Conservation (phyloP, 306 rosid species). For the Quercus agrifolia region DNA sequence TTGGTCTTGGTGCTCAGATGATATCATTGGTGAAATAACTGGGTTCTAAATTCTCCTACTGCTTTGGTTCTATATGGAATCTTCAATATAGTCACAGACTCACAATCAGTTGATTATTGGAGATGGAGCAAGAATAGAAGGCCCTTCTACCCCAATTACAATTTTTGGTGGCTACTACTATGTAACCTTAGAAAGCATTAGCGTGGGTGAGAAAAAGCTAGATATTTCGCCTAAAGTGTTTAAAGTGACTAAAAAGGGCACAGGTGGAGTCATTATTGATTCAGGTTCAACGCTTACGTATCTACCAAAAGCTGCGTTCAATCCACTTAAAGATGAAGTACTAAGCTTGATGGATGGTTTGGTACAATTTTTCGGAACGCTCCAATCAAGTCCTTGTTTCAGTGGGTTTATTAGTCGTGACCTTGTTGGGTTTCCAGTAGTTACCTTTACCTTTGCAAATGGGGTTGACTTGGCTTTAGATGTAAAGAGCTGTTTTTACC, state of each 20-base stretch:
- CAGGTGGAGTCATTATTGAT: slow-evolving; percentile 45
- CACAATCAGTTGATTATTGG: slow-evolving; percentile 42
- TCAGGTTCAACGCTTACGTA: slow-evolving; percentile 19
- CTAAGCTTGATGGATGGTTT: background rate
- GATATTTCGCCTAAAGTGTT: slow-evolving; percentile 19
- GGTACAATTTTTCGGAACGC: background rate
- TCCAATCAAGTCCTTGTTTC: slow-evolving; percentile 22
- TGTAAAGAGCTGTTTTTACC: background rate
- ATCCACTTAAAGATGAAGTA: too few relatives aligned
- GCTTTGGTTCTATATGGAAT: background rate
- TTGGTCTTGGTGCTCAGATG: slow-evolving; percentile 28
- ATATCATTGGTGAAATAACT: slow-evolving; percentile 17
- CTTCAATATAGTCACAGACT: slow-evolving; percentile 25
- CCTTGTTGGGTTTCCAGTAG: too few relatives aligned
- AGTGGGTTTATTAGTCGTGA: background rate
- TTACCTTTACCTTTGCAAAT: too few relatives aligned
- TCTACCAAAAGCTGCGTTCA: slow-evolving; percentile 21
- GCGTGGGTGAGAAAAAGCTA: slow-evolving; percentile 9
- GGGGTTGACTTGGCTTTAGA: background rate
- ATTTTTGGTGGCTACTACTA: slow-evolving; percentile 11
- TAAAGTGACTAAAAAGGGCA: slow-evolving; percentile 14
- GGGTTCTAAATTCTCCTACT: background rate
- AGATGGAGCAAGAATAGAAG: slow-evolving; percentile 42
- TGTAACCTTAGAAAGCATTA: slow-evolving; percentile 29
- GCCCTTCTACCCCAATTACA: slow-evolving; percentile 27